These are phyloP conservation scores for Lentinula boryana DNA, from an alignment of 768 basidiomycete genomes.

Conservation along the genomic window DNA sequence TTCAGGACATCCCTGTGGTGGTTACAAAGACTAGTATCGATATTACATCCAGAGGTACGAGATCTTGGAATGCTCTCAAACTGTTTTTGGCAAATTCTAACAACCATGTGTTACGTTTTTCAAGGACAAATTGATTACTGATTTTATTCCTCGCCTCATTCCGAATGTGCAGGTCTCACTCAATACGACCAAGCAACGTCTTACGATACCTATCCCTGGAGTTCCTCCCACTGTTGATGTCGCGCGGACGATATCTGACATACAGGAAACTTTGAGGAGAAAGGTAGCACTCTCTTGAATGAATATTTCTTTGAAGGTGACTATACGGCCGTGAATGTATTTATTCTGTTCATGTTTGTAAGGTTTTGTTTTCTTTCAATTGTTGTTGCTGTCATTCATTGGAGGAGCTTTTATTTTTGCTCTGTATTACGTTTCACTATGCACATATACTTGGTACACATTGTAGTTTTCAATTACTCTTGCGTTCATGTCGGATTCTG, in stretches of 20 bases:
- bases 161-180: slow-evolving; percentile 74
- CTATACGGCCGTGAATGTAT: background rate
- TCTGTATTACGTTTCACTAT: background rate
- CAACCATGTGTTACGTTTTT: slow-evolving; percentile 7
- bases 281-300: slow-evolving; percentile 25
- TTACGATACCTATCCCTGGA: slow-evolving; percentile 65
- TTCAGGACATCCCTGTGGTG: slow-evolving; percentile 86
- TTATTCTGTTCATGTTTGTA: background rate
- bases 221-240: slow-evolving; percentile 63
- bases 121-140: slow-evolving; percentile 75
- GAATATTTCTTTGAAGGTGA: background rate
- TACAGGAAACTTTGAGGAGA: slow-evolving; percentile 64
- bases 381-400: background rate
- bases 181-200: slow-evolving; percentile 74
- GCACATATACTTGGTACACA: background rate
- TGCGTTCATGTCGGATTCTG: background rate
- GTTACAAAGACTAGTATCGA: slow-evolving; percentile 69
- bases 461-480: background rate
- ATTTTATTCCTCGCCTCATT: slow-evolving; percentile 76
- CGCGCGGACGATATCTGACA: slow-evolving; percentile 63
- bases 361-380: background rate
- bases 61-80: background rate
- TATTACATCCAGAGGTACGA: slow-evolving; percentile 68
- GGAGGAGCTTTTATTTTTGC: background rate
- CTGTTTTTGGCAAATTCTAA: background rate